Evolutionary conservation across 441 rosid genomes (phyloP), one percentile per base, ranked within the genome.

Genomic region (Adansonia gregorii): DNA sequence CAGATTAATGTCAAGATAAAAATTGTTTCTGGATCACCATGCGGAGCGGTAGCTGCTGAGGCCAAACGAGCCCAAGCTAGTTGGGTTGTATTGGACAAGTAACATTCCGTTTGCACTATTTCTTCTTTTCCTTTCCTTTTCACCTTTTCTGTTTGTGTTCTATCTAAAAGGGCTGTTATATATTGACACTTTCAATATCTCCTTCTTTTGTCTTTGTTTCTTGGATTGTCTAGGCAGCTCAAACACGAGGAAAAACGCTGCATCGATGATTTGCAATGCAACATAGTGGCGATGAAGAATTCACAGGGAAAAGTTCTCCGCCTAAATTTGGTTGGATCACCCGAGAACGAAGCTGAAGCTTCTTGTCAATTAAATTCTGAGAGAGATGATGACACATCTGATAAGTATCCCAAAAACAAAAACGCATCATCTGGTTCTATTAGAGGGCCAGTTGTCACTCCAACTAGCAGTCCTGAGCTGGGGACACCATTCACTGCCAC

Each of bases 71-170:
- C 86, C 0, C 90, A 85, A 80, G 94, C 98, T 45, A 93, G 83
- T 80, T 97, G 99, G 98, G 98, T 97, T 52, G 93, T 97, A 19
- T 78, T 97, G 71, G 99, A 97, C 91, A 94, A 90, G 99, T 97
- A 93, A 88, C 64, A 27, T 22, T 64, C 79, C 49, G 27, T 74
- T 59, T 48, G 8, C 60, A 67, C 20, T 20, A 15, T 51, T 39
- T 6, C 73, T 20, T 68, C 56, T 48, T 67, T 45, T 11, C n/a
- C 9, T 51, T 70, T 45, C 8, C 1, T 8, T 52, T 31, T 9
- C 59, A 10, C 3, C 10, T 9, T 71, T 31, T 52, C 61, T 35
- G 11, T 19, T 72, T 35, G 17, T 56, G 65, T 39, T 72, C 17
- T 46, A 56, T 58, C 41, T 41, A 72, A 39, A 58, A 41, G 66